These are phyloP conservation scores for Didymellaceae sp. DNA, from an alignment of 2,329 filamentous ascomycete genomes.

Conservation along the genomic window DNA sequence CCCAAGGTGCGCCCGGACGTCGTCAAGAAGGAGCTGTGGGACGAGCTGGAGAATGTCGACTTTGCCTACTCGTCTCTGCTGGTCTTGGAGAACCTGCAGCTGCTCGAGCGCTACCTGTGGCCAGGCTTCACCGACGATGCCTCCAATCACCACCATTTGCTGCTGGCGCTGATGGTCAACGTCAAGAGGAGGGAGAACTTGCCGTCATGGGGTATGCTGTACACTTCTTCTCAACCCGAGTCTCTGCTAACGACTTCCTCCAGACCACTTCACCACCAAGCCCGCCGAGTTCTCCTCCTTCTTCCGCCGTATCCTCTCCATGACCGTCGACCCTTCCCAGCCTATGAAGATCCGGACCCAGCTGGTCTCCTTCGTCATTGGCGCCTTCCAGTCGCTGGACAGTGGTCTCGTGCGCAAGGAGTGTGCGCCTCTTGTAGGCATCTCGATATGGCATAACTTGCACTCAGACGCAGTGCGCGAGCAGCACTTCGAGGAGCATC, in stretches of 20 bases:
- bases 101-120: conserved; percentile 92
- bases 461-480: conserved; percentile 79
- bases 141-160: conserved; percentile 88
- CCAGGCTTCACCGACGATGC: conserved; percentile 87
- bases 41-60: conserved; percentile 78
- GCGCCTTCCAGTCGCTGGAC: conserved; percentile 92
- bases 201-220: conserved; percentile 77
- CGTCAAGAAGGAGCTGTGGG: conserved; percentile 88
- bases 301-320: conserved; percentile 87
- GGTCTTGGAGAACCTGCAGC: conserved; percentile 86
- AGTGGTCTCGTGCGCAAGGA: conserved; percentile 89
- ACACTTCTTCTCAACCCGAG: not conserved
- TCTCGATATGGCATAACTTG: conserved; percentile 94
- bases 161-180: conserved; percentile 85
- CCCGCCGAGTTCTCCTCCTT: conserved; percentile 84
- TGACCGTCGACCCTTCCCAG: conserved; percentile 68
- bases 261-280: conserved; percentile 77
- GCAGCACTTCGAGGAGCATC: conserved; percentile 71
- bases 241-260: conserved; percentile 44
- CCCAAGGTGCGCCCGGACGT: conserved; percentile 79
- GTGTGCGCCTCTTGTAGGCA: conserved; percentile 92
- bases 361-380: conserved; percentile 87
- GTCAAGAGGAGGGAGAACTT: conserved; percentile 87
- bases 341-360: conserved; percentile 67
- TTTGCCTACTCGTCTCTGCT: conserved; percentile 81